These are phyloP conservation scores for Acmispon strigosus DNA, from an alignment of 306 rosid genomes.

Conservation along the genomic window DNA sequence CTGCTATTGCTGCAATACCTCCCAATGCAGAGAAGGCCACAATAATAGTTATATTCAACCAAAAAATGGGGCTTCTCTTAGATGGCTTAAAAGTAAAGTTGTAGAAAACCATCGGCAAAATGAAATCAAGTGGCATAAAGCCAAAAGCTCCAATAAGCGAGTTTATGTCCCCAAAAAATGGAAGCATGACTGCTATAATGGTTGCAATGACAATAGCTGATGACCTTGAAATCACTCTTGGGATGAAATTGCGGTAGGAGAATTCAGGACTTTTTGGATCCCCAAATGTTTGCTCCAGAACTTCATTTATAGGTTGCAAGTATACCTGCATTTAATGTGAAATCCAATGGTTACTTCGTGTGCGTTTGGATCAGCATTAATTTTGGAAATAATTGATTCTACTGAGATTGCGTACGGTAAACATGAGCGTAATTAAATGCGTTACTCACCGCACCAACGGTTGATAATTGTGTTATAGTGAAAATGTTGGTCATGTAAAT, in stretches of 20 bases:
- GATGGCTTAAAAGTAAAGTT: conserved; percentile 74
- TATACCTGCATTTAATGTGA: conserved; percentile 40
- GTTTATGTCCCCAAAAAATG: conserved; percentile 78
- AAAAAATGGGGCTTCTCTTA: conserved; percentile 42
- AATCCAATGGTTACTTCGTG: background rate
- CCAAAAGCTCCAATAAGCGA: conserved; percentile 80
- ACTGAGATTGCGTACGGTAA: too few relatives aligned
- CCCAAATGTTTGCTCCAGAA: conserved; percentile 48
- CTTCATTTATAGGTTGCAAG: conserved; percentile 71
- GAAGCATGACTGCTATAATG: conserved; percentile 69
- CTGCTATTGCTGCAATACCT: conserved; percentile 54
- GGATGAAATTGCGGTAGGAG: conserved; percentile 55
- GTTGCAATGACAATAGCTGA: conserved; percentile 38
- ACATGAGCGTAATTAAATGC: too few relatives aligned
- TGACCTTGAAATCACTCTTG: conserved; percentile 51
- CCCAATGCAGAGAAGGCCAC: conserved; percentile 49
- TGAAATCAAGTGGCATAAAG: conserved; percentile 75
- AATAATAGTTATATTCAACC: conserved; percentile 48
- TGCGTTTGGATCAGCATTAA: background rate
- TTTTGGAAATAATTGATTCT: too few relatives aligned
- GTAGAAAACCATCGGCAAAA: conserved; percentile 58
- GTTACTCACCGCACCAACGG: conserved; percentile 55
- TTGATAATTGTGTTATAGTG: conserved; percentile 58
- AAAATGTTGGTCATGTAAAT: conserved; percentile 57
- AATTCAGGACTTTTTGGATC: conserved; percentile 42